Evolutionary conservation across 192 early-diverging fungal species (phyloP).

Genomic region (Coemansia sp.): DNA sequence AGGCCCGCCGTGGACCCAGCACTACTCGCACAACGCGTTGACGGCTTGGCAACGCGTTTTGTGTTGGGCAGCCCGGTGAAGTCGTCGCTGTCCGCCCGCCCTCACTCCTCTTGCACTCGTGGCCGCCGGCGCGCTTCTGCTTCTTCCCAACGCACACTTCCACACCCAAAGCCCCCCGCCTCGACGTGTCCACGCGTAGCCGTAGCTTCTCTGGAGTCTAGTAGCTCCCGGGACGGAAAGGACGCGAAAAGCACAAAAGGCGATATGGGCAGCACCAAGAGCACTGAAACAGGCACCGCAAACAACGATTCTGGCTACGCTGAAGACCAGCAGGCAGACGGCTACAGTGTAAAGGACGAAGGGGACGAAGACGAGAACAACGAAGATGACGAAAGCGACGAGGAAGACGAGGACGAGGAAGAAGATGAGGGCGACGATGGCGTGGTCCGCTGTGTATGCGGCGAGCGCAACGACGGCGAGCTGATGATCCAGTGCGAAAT

Average conservation of each 20-base stretch:
- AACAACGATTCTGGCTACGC: constrained; percentile 1
- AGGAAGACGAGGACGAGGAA: constrained; percentile 13
- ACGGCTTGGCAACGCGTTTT: background rate
- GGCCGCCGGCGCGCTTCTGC: background rate
- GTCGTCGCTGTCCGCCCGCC: too few relatives aligned
- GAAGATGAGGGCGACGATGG: constrained; percentile 40
- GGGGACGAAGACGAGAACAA: background rate
- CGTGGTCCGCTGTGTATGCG: constrained; percentile 53
- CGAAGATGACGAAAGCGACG: constrained; percentile 12
- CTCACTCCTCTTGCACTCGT: background rate
- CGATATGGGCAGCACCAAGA: background rate
- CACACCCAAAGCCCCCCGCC: background rate
- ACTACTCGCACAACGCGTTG: background rate
- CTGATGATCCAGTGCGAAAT: constrained; percentile 94
- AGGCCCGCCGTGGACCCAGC: background rate
- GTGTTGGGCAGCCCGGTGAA: background rate
- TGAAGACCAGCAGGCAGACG: background rate
- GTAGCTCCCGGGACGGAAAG: background rate
- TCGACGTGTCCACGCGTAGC: background rate
- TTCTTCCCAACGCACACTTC: background rate
- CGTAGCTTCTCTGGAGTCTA: background rate
- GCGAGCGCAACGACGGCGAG: constrained; percentile 63
- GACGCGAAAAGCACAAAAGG: background rate
- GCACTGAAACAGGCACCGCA: background rate
- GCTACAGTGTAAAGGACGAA: constrained; percentile 1